Evolutionary conservation across 176 grass and related monocot genomes (phyloP), one percentile per base, ranked within the genome.

Genomic region (Themeda triandra): DNA sequence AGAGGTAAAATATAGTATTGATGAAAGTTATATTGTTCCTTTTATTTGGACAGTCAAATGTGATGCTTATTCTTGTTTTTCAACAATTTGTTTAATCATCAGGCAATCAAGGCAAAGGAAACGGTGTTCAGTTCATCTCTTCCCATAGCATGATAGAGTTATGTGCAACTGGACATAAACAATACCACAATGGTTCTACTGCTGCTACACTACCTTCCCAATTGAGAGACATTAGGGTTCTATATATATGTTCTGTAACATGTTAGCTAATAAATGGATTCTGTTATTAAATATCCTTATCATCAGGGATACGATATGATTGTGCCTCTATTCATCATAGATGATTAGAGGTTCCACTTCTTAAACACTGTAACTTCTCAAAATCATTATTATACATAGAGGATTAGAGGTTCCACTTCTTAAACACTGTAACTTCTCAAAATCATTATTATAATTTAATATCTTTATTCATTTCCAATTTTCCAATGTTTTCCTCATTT

Each of bases 71-170:
- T 18, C 49, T 37, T 54, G 49, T 54, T 56, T 58, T 2, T 13
- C 10, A 54, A 79, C 28, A 42, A 12, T 23, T 23, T 11, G 41
- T 11, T 59, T 71, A n/a, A n/a, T n/a, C n/a, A 21, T 71, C 80
- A 82, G 80, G 66, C 80, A 41, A 59, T 23, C 33, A 82, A 71
- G 48, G 80, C 66, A 41, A 82, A 82, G 29, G 48, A 82, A 71
- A 82, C n/a, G 1, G 39, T 79, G 0, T 71, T 82, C 15, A 29
- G 80, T 28, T 58, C 51, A 41, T 41, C 49, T 42, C 67, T 71
- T 41, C 80, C 80, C 32, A 4, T 39, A 29, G 30, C 32, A 71
- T 42, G 14, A 82, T 6, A 65, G 53, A 14, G 2, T 29, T 21
- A 45, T 51, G 19, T n/a, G 27, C 2, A 56, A 23, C 49, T 21